These are phyloP conservation scores for Backusella circina DNA, from an alignment of 192 early-diverging fungal genomes.

Conservation along the genomic window DNA sequence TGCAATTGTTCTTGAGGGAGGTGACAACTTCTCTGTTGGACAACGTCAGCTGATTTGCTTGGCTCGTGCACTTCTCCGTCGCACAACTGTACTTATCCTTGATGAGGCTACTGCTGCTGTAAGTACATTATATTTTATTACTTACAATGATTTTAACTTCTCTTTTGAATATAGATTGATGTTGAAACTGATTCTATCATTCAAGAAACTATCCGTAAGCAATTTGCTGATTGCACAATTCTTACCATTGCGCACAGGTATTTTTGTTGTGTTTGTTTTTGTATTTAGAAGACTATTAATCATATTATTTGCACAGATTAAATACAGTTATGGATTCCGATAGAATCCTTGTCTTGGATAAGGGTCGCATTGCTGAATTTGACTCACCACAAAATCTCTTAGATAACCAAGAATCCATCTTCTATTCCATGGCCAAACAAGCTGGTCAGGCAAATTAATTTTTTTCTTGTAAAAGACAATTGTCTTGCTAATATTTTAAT, in stretches of 20 bases:
- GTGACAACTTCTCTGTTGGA: slow-evolving; percentile 82
- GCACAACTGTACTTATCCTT: slow-evolving; percentile 70
- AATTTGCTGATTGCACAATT: slow-evolving; percentile 73
- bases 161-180: slow-evolving; percentile 38
- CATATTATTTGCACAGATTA: slow-evolving; percentile 39
- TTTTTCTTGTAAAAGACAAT: background rate
- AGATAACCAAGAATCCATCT: slow-evolving; percentile 36
- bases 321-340: slow-evolving; percentile 72
- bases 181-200: slow-evolving; percentile 61
- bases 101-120: slow-evolving; percentile 86
- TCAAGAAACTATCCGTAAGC: slow-evolving; percentile 69
- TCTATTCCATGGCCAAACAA: slow-evolving; percentile 45
- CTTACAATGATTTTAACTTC: background rate
- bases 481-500: background rate
- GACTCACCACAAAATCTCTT: slow-evolving; percentile 64
- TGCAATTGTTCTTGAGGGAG: slow-evolving; percentile 67
- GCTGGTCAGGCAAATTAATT: slow-evolving; percentile 36
- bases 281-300: too few relatives aligned
- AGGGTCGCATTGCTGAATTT: slow-evolving; percentile 68
- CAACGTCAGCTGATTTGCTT: slow-evolving; percentile 67
- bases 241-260: slow-evolving; percentile 70
- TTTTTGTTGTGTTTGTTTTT: too few relatives aligned
- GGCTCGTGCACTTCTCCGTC: slow-evolving; percentile 66
- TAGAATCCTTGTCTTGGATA: slow-evolving; percentile 72
- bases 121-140: background rate